Conservation (phyloP, 306 rosid species). For the Castanea crenata region DNA sequence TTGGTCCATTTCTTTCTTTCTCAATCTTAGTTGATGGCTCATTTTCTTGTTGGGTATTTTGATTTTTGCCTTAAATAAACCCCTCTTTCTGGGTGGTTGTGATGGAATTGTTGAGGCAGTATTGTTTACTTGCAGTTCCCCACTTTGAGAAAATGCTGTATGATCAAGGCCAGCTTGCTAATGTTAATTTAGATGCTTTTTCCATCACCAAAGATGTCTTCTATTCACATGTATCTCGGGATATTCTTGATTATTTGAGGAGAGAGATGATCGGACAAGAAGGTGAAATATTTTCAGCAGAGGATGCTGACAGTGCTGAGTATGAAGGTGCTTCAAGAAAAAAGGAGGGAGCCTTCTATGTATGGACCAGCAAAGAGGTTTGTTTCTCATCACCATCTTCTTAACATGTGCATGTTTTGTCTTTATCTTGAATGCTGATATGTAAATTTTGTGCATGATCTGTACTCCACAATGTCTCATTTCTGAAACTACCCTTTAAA, state of each 20-base stretch:
- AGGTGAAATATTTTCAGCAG: constrained; percentile 98
- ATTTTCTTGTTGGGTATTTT: background rate
- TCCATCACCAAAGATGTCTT: constrained; percentile 70
- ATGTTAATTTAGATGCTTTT: constrained; percentile 77
- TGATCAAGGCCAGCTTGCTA: constrained; percentile 91
- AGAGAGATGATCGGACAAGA: constrained; percentile 93
- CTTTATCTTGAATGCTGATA: background rate
- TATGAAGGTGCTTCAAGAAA: constrained; percentile 63
- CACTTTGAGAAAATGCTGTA: constrained; percentile 99
- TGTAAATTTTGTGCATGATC: background rate
- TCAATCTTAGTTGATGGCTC: background rate
- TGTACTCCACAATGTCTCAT: background rate
- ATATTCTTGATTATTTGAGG: constrained; percentile 84
- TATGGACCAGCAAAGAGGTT: constrained; percentile 90
- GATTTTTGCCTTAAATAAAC: background rate
- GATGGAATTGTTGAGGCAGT: constrained; percentile 22
- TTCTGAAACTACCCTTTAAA: background rate
- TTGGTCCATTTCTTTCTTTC: background rate
- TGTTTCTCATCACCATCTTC: constrained; percentile 4
- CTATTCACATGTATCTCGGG: constrained; percentile 67
- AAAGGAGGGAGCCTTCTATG: constrained; percentile 89
- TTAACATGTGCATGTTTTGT: background rate
- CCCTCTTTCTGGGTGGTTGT: constrained; percentile 13
- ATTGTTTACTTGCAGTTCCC: constrained; percentile 66
- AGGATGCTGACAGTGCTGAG: constrained; percentile 99